Evolutionary conservation across 805 yeast genomes (phyloP).

Genomic region (Pichia insulana): DNA sequence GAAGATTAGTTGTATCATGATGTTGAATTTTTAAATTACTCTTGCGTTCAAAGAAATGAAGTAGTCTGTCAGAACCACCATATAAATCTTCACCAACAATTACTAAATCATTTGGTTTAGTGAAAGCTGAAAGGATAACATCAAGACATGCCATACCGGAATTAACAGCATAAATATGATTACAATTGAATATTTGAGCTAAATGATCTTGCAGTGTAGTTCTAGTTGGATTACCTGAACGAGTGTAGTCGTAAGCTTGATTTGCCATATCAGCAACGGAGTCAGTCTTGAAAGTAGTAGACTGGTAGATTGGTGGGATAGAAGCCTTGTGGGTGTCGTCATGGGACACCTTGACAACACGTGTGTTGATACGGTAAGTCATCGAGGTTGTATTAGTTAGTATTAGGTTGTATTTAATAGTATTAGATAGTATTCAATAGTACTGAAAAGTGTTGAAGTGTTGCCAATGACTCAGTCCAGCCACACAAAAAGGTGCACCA

Average conservation of each 20-base stretch:
- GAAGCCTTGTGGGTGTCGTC: slow-evolving; percentile 71
- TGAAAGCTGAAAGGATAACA: slow-evolving; percentile 57
- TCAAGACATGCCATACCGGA: slow-evolving; percentile 93
- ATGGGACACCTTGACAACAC: slow-evolving; percentile 52
- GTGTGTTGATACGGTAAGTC: slow-evolving; percentile 36
- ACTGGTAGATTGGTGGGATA: slow-evolving; percentile 81
- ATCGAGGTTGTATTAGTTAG: neutral
- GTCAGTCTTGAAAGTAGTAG: slow-evolving; percentile 88
- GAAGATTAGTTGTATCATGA: slow-evolving; percentile 72
- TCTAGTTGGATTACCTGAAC: slow-evolving; percentile 93
- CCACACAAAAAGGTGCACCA: no score
- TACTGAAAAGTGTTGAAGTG: no score
- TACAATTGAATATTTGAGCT: slow-evolving; percentile 71
- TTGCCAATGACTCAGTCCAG: no score
- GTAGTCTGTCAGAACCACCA: slow-evolving; percentile 86
- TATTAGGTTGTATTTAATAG: no score
- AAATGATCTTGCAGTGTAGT: slow-evolving; percentile 70
- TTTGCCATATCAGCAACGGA: slow-evolving; percentile 61
- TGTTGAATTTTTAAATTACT: slow-evolving; percentile 63
- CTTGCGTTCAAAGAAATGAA: slow-evolving; percentile 59
- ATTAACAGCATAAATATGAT: slow-evolving; percentile 69
- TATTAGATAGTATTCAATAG: no score
- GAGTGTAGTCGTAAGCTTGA: slow-evolving; percentile 66
- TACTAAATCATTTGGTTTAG: slow-evolving; percentile 80
- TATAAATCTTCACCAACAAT: slow-evolving; percentile 92